Evolutionary conservation across 352 stramenopile genomes (phyloP).

Genomic region (Phytophthora quininea): DNA sequence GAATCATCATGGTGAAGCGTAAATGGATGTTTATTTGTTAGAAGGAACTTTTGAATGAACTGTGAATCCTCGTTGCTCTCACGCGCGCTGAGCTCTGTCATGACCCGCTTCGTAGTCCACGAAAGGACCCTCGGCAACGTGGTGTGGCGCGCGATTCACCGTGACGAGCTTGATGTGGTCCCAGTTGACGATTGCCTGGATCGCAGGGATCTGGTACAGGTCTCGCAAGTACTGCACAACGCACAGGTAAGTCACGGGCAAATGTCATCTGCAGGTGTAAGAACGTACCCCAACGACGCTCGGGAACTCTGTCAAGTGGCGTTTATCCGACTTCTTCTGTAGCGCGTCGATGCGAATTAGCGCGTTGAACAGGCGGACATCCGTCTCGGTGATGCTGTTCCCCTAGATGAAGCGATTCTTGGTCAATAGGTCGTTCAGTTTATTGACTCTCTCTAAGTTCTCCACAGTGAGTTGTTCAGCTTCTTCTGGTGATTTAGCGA

Average conservation of each 20-base stretch:
- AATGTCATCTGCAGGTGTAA: not conserved
- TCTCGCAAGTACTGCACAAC: slow-evolving; percentile 39
- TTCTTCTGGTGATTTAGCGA: slow-evolving; percentile 58
- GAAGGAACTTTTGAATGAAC: not conserved
- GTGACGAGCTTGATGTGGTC: slow-evolving; percentile 90
- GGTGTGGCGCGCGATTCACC: slow-evolving; percentile 73
- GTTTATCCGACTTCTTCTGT: slow-evolving; percentile 33
- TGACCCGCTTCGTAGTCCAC: slow-evolving; percentile 37
- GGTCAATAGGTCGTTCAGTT: slow-evolving; percentile 36
- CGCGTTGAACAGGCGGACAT: slow-evolving; percentile 48
- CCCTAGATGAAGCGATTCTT: slow-evolving; percentile 30
- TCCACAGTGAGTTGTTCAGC: slow-evolving; percentile 42
- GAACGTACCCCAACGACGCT: slow-evolving; percentile 46
- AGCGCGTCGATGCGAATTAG: slow-evolving; percentile 41
- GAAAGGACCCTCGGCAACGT: slow-evolving; percentile 67
- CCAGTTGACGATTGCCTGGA: slow-evolving; percentile 82
- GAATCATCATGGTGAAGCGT: not conserved
- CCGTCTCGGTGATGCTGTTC: slow-evolving; percentile 45
- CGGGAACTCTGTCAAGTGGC: slow-evolving; percentile 47
- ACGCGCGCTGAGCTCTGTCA: not conserved
- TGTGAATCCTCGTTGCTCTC: too few relatives aligned
- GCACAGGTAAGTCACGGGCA: slow-evolving; percentile 5
- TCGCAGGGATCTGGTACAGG: slow-evolving; percentile 83
- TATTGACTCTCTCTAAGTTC: slow-evolving; percentile 33
- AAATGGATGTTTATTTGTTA: not conserved